These are phyloP conservation scores for Coniochaeta ligniaria DNA, from an alignment of 2,329 filamentous ascomycete genomes.

Conservation along the genomic window DNA sequence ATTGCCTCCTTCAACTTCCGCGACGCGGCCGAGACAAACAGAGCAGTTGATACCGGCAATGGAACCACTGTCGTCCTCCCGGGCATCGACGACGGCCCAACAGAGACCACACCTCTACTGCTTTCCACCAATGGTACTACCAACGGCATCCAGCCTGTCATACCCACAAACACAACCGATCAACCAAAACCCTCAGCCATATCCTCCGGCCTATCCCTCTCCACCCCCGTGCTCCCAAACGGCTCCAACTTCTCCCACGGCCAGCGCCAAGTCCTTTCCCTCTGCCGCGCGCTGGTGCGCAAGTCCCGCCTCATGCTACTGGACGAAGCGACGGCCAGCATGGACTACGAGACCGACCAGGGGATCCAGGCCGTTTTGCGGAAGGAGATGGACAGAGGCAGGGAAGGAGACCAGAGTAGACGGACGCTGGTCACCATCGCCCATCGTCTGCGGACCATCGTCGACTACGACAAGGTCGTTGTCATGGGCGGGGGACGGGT, in stretches of 20 bases:
- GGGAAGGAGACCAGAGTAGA: conserved; percentile 24
- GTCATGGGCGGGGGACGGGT: conserved; percentile 49
- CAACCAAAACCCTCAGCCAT: background rate
- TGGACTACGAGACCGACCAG: conserved; percentile 51
- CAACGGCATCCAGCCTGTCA: background rate
- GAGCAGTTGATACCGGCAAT: conserved; percentile 24
- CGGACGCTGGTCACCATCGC: conserved; percentile 52
- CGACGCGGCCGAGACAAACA: conserved; percentile 21
- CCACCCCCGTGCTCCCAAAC: conserved; percentile 41
- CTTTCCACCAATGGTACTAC: conserved; percentile 3
- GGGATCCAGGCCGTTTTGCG: conserved; percentile 35
- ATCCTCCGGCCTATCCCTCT: conserved; percentile 28
- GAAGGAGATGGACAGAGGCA: background rate
- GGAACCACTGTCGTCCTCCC: conserved; percentile 6
- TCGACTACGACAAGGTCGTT: conserved; percentile 52
- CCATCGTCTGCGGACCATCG: conserved; percentile 46
- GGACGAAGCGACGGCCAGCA: conserved; percentile 53
- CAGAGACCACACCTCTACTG: conserved; percentile 7
- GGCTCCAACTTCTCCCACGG: conserved; percentile 52
- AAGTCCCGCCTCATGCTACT: conserved; percentile 48
- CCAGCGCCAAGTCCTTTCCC: conserved; percentile 50
- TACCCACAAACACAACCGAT: background rate
- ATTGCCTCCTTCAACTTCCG: conserved; percentile 38
- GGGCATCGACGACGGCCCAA: conserved; percentile 6
- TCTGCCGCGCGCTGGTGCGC: conserved; percentile 48